Evolutionary conservation across 495 filamentous ascomycete genomes (phyloP), one percentile per base, ranked within the genome.

Genomic region (Lophiostoma macrostomum): DNA sequence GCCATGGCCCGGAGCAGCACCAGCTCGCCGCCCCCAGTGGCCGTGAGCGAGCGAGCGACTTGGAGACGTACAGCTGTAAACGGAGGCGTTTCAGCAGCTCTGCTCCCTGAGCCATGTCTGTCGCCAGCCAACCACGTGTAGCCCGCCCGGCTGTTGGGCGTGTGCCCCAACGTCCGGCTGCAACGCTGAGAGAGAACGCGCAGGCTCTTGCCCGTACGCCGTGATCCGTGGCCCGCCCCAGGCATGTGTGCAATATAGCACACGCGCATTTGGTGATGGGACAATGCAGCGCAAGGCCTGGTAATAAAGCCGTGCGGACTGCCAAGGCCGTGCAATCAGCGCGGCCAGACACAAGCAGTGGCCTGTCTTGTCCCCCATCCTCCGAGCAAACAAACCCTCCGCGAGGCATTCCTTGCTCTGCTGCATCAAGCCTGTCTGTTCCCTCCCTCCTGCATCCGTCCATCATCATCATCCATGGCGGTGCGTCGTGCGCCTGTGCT

Each of bases 401-500:
- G 27, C 51, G 29, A 24, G 18, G 7, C 14, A 18, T 27, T 40
- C 53, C 45, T 44, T 49, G 43, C 43, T 27, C 53, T 39, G 13
- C 31, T 29, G 14, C 16, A 28, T 19, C 20, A n/a, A n/a, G n/a
- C n/a, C n/a, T n/a, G n/a, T n/a, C 43, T 24, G 22, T 41, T 55
- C 23, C 45, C 39, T 32, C 16, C 41, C 27, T 39, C 44, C 44
- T 60, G 40, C 47, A 35, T 39, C 30, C 47, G 44, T 23, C 34
- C 46, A 50, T 48, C 25, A 52, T n/a, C n/a, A n/a, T n/a, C n/a
- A n/a, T n/a, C n/a, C n/a, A n/a, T n/a, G n/a, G n/a, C n/a, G n/a
- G n/a, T 60, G 57, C 51, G 44, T 39, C 19, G 50, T 34, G 40
- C 11, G 27, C 51, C 48, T 50, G 50, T 56, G 19, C 46, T 45